phyloP scores from a whole-genome alignment of 148 eudicot genomes.

The Mesembryanthemum crystallinum region DNA sequence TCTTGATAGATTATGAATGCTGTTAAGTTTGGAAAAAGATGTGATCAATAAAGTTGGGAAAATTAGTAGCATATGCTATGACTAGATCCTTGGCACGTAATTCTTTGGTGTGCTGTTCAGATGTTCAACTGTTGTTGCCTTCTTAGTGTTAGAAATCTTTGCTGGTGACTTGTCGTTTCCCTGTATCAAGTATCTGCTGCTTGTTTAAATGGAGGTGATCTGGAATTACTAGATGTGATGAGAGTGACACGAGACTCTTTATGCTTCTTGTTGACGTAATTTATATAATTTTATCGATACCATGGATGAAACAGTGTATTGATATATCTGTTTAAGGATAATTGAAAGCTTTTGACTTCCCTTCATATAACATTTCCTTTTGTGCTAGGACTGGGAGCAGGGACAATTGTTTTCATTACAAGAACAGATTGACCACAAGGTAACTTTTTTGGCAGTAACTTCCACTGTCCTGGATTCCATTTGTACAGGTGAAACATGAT shows the following conservation, averaged over 20 bases:
- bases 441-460: constrained; percentile 17
- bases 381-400: constrained; percentile 61
- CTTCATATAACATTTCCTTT: constrained; percentile 19
- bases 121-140: not conserved
- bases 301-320: not conserved
- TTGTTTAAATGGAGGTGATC: not conserved
- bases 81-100: not conserved
- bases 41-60: not conserved
- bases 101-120: not conserved
- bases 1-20: not conserved
- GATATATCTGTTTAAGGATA: not conserved
- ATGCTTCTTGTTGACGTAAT: not conserved
- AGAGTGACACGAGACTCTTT: too few species aligned
- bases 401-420: constrained; percentile 78
- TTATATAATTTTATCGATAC: not conserved
- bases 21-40: not conserved
- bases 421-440: constrained; percentile 93
- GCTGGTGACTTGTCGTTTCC: not conserved
- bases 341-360: not conserved
- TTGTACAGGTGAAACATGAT: not conserved
- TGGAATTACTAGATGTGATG: too few species aligned
- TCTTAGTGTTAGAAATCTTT: not conserved
- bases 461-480: not conserved
- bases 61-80: not conserved
- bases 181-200: not conserved